phyloP scores from a whole-genome alignment of 352 stramenopile genomes.

The Globisporangium radiosum region DNA sequence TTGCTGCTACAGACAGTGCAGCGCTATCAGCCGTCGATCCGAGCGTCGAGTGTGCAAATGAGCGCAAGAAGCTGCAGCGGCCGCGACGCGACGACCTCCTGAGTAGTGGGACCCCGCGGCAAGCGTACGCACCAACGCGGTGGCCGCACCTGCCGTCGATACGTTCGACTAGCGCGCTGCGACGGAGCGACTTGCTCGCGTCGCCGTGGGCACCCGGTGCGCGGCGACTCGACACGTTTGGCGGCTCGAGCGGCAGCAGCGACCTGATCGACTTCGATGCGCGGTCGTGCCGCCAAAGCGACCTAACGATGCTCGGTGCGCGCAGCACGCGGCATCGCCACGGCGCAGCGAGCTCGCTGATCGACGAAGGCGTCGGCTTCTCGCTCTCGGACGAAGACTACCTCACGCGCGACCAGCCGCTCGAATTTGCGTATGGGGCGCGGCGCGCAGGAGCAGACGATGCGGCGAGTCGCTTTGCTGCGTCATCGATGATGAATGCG shows the following conservation, averaged over 20 bases:
- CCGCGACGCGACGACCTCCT: slow-evolving; percentile 2
- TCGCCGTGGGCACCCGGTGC: slow-evolving; percentile 29
- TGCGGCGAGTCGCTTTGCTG: neutral
- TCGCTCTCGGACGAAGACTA: slow-evolving; percentile 71
- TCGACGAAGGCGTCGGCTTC: slow-evolving; percentile 31
- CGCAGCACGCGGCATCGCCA: slow-evolving; percentile 29
- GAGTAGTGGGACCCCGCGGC: slow-evolving; percentile 20
- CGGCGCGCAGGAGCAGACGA: slow-evolving; percentile 8
- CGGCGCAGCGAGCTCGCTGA: slow-evolving; percentile 17
- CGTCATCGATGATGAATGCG: neutral
- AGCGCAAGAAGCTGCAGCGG: slow-evolving; percentile 5
- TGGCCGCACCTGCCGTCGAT: slow-evolving; percentile 30
- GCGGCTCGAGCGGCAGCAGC: slow-evolving; percentile 1
- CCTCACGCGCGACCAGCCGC: slow-evolving; percentile 43
- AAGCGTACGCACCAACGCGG: slow-evolving; percentile 7
- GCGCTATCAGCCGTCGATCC: neutral
- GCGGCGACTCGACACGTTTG: slow-evolving; percentile 3
- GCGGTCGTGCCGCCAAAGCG: slow-evolving; percentile 17
- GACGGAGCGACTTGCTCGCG: slow-evolving; percentile 35
- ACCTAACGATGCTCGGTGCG: slow-evolving; percentile 14
- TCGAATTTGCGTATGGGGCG: slow-evolving; percentile 19
- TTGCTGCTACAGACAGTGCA: too few species aligned
- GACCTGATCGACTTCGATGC: slow-evolving; percentile 24
- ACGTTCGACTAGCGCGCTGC: slow-evolving; percentile 11
- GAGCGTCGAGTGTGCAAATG: neutral